Evolutionary conservation across 441 rosid genomes (phyloP).

Genomic region (Populus tomentosa): DNA sequence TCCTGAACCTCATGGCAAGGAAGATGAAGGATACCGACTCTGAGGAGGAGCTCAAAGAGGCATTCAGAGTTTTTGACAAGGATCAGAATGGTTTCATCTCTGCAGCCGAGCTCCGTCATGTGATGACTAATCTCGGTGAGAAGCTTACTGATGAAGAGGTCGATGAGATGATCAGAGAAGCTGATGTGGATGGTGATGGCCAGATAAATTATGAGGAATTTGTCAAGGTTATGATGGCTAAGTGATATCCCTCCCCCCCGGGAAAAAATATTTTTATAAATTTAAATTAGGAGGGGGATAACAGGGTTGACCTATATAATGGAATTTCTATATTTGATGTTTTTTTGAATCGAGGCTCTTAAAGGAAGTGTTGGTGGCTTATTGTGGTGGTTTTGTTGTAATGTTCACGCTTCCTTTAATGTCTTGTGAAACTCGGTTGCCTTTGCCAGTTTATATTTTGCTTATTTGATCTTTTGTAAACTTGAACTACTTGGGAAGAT

Average conservation of each 20-base stretch:
- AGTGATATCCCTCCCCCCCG: conserved; percentile 25
- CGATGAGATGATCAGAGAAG: conserved; percentile 76
- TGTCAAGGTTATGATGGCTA: conserved; percentile 82
- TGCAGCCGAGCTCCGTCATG: conserved; percentile 76
- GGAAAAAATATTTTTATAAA: background rate
- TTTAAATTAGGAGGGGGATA: background rate
- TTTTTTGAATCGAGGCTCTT: background rate
- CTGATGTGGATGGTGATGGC: conserved; percentile 82
- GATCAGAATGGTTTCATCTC: conserved; percentile 85
- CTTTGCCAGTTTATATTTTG: background rate
- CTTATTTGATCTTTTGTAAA: background rate
- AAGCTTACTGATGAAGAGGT: conserved; percentile 74
- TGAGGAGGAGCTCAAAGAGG: conserved; percentile 74
- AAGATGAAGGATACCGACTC: conserved; percentile 79
- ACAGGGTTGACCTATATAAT: background rate
- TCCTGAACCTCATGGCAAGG: conserved; percentile 75
- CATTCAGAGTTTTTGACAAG: conserved; percentile 72
- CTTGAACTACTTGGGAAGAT: background rate
- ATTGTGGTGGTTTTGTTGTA: background rate
- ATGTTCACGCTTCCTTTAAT: background rate
- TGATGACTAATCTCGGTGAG: conserved; percentile 77
- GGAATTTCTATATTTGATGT: background rate
- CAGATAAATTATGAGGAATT: conserved; percentile 79
- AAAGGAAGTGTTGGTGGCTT: background rate
- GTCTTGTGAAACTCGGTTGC: background rate